Conservation (phyloP, 148 eudicot species). For the Vaccinium myrtillus region DNA sequence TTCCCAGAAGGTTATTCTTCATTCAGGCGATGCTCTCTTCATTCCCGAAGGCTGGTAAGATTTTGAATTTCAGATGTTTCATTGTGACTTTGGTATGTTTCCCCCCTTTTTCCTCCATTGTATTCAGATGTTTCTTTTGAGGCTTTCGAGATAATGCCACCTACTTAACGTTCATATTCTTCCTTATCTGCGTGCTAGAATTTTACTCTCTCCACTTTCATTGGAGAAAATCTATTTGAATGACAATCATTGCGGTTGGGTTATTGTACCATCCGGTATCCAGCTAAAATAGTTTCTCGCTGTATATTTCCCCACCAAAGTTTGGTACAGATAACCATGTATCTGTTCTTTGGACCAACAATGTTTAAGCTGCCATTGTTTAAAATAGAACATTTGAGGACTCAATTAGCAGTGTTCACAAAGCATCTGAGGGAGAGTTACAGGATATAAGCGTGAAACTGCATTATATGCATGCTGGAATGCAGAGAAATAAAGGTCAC, state of each 20-base stretch:
- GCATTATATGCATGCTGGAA: background rate
- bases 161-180: background rate
- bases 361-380: background rate
- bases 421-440: background rate
- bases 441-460: background rate
- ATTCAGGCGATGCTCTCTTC: slow-evolving; percentile 87
- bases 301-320: background rate
- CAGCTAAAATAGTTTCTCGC: background rate
- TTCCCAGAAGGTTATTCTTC: slow-evolving; percentile 73
- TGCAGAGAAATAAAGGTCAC: background rate
- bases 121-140: background rate
- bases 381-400: background rate
- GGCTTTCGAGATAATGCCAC: background rate
- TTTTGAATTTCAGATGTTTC: background rate
- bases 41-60: slow-evolving; percentile 97
- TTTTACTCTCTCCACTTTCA: background rate
- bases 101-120: background rate
- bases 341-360: background rate
- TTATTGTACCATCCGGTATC: background rate
- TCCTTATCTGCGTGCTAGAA: background rate
- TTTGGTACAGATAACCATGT: background rate
- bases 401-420: background rate
- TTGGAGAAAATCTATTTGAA: background rate
- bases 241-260: slow-evolving; percentile 2
- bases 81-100: background rate